Percentiles rank a stretch among this genome's conserved stretches.
These are phyloP conservation scores for Lotmaria passim DNA, from an alignment of 208 protist species.

Conservation along the genomic window DNA sequence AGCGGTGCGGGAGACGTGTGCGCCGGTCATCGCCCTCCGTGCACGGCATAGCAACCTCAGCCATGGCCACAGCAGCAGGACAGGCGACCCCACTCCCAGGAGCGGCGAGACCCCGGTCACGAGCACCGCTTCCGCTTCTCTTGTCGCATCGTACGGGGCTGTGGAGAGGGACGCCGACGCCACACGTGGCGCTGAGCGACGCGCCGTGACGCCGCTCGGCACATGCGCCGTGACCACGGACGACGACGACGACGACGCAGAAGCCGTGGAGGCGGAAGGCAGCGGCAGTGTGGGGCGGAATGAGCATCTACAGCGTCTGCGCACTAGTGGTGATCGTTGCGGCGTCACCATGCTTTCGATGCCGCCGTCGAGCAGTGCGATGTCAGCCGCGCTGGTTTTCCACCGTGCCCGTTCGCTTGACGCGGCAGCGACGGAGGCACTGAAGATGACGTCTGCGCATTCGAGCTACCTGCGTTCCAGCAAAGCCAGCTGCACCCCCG, in stretches of 20 bases:
- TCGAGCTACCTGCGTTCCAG: slow-evolving; percentile 18
- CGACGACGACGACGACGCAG: neutral
- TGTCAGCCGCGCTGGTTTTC: neutral
- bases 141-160: neutral
- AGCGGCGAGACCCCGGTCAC: no score
- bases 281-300: neutral
- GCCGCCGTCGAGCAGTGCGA: neutral
- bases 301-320: neutral
- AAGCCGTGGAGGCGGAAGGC: neutral
- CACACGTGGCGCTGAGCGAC: neutral
- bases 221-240: slow-evolving; percentile 4
- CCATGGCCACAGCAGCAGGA: neutral
- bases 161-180: neutral
- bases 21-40: neutral
- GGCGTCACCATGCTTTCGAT: neutral
- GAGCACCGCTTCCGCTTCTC: neutral
- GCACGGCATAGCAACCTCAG: neutral
- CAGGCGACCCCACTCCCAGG: no score
- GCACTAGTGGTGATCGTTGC: neutral
- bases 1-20: slow-evolving; percentile 9
- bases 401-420: slow-evolving; percentile 3
- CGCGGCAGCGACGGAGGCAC: neutral
- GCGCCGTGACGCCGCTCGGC: slow-evolving; percentile 3
- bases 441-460: neutral
- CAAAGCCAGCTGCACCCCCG: slow-evolving; percentile 12